Evolutionary conservation across 1,284 basidiomycete genomes (phyloP).

Genomic region (Cutaneotrichosporon spelunceum): DNA sequence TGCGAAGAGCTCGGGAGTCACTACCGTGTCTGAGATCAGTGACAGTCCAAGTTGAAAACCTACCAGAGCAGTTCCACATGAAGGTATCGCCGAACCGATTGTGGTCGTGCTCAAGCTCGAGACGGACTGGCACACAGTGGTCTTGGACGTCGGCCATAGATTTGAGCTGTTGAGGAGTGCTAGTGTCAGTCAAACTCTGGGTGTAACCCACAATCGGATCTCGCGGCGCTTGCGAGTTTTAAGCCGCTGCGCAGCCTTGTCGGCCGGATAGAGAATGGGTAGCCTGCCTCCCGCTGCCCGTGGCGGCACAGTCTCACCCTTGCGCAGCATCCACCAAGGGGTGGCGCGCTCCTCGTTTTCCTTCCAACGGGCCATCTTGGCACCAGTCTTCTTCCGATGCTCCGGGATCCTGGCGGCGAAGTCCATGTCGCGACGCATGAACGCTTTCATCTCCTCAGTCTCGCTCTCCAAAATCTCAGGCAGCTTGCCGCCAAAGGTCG

Average conservation of each 20-base stretch:
- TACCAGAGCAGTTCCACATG: constrained; percentile 92
- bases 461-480: constrained; percentile 58
- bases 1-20: constrained; percentile 86
- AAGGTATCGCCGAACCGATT: constrained; percentile 94
- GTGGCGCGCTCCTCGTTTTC: constrained; percentile 55
- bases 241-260: constrained; percentile 50
- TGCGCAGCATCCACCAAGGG: constrained; percentile 45
- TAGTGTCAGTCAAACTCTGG: constrained; percentile 15
- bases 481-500: constrained; percentile 55
- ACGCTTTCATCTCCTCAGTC: constrained; percentile 55
- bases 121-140: constrained; percentile 79
- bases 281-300: constrained; percentile 56
- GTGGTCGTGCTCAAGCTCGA: constrained; percentile 89
- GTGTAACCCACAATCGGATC: constrained; percentile 61
- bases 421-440: constrained; percentile 58
- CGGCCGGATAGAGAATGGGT: constrained; percentile 63
- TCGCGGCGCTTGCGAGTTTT: constrained; percentile 57
- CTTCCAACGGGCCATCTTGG: constrained; percentile 43
- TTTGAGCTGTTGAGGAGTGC: constrained; percentile 45
- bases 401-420: constrained; percentile 50
- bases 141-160: constrained; percentile 49
- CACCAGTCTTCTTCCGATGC: constrained; percentile 38
- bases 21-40: constrained; percentile 66
- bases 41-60: constrained; percentile 27
- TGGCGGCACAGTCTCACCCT: constrained; percentile 28